These are phyloP conservation scores for Shiraia sp. DNA, from an alignment of 2,329 filamentous ascomycete genomes.

Conservation along the genomic window DNA sequence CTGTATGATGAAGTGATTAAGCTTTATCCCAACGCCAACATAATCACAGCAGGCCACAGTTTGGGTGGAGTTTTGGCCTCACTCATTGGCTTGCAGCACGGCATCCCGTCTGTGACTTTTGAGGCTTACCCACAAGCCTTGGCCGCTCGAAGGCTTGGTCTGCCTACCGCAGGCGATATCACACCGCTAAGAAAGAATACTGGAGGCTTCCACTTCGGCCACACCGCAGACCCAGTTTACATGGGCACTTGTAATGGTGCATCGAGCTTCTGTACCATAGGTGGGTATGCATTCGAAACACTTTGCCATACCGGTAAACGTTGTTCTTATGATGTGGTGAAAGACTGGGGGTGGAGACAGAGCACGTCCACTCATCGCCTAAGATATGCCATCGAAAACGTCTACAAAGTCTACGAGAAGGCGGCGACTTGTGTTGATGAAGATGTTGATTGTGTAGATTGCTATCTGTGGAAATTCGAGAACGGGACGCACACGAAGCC, in stretches of 20 bases:
- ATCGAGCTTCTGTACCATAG: conserved; percentile 43
- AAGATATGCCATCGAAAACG: conserved; percentile 40
- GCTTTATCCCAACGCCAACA: conserved; percentile 38
- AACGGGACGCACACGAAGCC: conserved; percentile 38
- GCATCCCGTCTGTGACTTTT: conserved; percentile 38
- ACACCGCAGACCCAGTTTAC: conserved; percentile 42
- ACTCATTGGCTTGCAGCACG: conserved; percentile 38
- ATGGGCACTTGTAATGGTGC: conserved; percentile 43
- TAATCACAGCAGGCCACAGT: conserved; percentile 42
- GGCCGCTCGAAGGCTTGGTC: conserved; percentile 38
- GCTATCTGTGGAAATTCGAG: conserved; percentile 43
- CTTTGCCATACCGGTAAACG: conserved; percentile 42
- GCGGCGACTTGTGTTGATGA: conserved; percentile 39
- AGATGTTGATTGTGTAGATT: conserved; percentile 41
- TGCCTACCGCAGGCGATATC: conserved; percentile 32
- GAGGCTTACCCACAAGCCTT: conserved; percentile 43
- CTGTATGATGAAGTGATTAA: conserved; percentile 38
- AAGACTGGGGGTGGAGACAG: conserved; percentile 43
- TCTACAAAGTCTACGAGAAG: conserved; percentile 40
- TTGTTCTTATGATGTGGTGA: conserved; percentile 43
- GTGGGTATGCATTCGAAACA: conserved; percentile 42
- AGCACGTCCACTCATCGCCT: conserved; percentile 38
- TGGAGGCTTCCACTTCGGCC: conserved; percentile 42
- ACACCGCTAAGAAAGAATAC: conserved; percentile 39
- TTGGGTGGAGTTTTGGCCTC: conserved; percentile 42